These are phyloP conservation scores for Sporisorium scitamineum DNA, from an alignment of 1,284 basidiomycete species.

Conservation along the genomic window DNA sequence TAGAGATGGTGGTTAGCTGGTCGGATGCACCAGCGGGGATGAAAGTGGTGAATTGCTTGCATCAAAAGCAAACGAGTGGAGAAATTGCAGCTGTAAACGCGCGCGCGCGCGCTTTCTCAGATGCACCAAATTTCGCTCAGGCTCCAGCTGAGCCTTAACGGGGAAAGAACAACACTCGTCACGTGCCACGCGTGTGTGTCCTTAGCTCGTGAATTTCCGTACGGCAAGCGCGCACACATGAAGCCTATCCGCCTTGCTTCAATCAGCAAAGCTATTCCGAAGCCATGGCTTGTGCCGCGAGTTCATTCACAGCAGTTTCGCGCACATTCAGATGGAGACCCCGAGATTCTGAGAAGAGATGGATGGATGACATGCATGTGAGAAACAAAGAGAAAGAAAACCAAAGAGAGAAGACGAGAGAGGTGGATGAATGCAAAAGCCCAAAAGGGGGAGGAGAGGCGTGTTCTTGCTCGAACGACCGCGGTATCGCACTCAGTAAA, in stretches of 20 bases:
- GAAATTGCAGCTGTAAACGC: neutral
- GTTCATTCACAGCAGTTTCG: no score
- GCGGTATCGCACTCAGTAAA: constrained; percentile 14
- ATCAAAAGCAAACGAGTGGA: neutral
- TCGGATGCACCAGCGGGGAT: neutral
- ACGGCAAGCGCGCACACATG: neutral
- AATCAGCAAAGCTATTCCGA: no score
- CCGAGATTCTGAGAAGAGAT: neutral
- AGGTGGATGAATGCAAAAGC: constrained; percentile 1
- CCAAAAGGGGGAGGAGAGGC: neutral
- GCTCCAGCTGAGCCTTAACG: no score
- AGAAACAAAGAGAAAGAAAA: neutral
- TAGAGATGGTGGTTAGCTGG: neutral
- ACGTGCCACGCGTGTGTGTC: constrained; percentile 26
- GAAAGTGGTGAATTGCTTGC: neutral
- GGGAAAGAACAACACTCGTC: constrained; percentile 50
- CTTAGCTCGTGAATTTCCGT: neutral
- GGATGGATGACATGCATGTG: neutral
- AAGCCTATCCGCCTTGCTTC: neutral
- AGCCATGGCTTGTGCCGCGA: no score
- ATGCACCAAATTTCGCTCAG: neutral
- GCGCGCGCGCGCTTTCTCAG: constrained; percentile 18
- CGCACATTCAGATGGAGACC: neutral
- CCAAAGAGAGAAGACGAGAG: neutral
- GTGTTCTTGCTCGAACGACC: neutral